phyloP scores from a whole-genome alignment of 257 asterid genomes.

The Gardenia jasminoides region DNA sequence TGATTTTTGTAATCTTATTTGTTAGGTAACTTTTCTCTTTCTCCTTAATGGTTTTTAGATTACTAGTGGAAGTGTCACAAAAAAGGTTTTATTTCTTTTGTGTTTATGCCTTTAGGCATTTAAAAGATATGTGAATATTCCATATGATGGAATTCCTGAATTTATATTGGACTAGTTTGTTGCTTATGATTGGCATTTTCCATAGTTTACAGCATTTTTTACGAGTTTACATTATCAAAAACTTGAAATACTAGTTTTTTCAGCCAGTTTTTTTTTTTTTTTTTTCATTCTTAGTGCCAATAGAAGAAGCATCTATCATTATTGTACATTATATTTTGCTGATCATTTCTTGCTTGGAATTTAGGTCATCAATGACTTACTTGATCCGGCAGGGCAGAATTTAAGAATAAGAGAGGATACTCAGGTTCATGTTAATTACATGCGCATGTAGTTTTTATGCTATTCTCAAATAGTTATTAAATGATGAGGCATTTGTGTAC shows the following conservation, averaged over 20 bases:
- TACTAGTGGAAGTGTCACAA: neutral
- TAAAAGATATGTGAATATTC: neutral
- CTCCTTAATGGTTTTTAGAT: neutral
- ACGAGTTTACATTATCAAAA: neutral
- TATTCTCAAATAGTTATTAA: neutral
- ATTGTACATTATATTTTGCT: neutral
- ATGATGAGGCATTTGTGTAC: neutral
- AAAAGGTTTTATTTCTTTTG: neutral
- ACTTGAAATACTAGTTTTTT: neutral
- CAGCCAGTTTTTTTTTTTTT: no score
- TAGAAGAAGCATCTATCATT: neutral
- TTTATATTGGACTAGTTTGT: neutral
- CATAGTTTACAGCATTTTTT: no score
- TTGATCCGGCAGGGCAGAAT: conserved; percentile 81
- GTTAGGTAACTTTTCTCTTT: neutral
- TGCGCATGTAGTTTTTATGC: neutral
- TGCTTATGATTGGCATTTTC: neutral
- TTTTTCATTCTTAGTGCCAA: neutral
- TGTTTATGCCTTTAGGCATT: neutral
- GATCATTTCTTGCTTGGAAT: conserved; percentile 24
- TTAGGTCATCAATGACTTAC: conserved; percentile 90
- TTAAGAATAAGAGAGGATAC: conserved; percentile 76
- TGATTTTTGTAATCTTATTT: neutral
- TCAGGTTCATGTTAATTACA: conserved; percentile 45
- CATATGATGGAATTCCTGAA: neutral